These are phyloP conservation scores for Lepidium africanum DNA, from an alignment of 345 rosid genomes.

Conservation along the genomic window DNA sequence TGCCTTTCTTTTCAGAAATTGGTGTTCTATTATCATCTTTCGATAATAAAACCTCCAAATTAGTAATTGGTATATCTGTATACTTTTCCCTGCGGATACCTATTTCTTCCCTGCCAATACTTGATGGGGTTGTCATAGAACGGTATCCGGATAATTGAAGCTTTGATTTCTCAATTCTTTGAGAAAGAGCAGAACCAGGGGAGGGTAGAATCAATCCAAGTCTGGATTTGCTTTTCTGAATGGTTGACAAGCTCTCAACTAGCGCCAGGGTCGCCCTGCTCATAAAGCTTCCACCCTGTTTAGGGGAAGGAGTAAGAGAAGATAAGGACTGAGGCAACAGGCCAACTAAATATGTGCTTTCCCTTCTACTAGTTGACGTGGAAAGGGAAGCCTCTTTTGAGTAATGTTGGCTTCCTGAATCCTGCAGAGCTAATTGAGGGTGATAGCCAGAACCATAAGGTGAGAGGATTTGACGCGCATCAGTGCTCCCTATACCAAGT, in stretches of 20 bases:
- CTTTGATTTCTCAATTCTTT: constrained; percentile 45
- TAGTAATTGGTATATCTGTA: constrained; percentile 26
- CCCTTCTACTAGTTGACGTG: constrained; percentile 28
- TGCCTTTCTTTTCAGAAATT: constrained; percentile 21
- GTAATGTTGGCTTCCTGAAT: constrained; percentile 27
- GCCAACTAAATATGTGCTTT: constrained; percentile 25
- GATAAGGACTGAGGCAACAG: constrained; percentile 24
- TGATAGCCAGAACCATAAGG: constrained; percentile 30
- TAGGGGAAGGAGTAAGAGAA: constrained; percentile 57
- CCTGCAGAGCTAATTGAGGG: constrained; percentile 26
- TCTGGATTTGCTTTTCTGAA: constrained; percentile 38
- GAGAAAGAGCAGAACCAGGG: constrained; percentile 34
- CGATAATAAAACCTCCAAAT: constrained; percentile 35
- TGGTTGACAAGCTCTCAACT: constrained; percentile 32
- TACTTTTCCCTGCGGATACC: not conserved
- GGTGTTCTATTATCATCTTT: constrained; percentile 11
- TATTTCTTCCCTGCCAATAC: constrained; percentile 25
- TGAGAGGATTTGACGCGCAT: constrained; percentile 15
- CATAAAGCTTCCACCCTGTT: constrained; percentile 32
- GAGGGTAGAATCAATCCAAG: constrained; percentile 40
- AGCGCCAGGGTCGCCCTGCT: constrained; percentile 36
- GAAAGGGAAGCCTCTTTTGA: constrained; percentile 31
- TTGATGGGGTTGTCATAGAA: constrained; percentile 30
- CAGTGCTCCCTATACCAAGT: constrained; percentile 13
- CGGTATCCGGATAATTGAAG: constrained; percentile 31